A percentile compares a stretch with the other conserved stretches of the same genome.
phyloP scores from a whole-genome alignment of 495 filamentous ascomycete genomes.

The Letharia lupina region DNA sequence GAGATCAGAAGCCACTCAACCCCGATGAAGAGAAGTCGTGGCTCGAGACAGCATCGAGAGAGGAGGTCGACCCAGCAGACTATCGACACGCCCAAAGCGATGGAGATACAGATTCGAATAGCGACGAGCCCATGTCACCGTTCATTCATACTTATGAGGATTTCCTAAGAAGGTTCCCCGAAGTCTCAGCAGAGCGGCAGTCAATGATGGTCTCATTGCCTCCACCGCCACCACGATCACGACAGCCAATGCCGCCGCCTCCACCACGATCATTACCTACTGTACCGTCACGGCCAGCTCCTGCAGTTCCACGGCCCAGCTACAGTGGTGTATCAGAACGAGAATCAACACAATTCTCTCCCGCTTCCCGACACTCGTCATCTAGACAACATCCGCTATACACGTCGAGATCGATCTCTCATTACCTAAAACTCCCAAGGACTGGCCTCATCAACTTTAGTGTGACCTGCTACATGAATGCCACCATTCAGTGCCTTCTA shows the following conservation, averaged over 20 bases:
- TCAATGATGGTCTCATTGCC: conserved; percentile 55
- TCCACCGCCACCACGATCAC: conserved; percentile 32
- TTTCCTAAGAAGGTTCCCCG: conserved; percentile 75
- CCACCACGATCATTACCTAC: conserved; percentile 34
- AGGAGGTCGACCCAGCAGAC: conserved; percentile 41
- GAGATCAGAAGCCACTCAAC: conserved; percentile 52
- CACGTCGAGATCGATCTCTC: conserved; percentile 36
- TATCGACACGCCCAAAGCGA: conserved; percentile 36
- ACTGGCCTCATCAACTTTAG: conserved; percentile 77
- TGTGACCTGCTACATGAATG: conserved; percentile 87
- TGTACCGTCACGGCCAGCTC: conserved; percentile 62
- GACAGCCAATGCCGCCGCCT: conserved; percentile 35
- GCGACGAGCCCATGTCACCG: conserved; percentile 34
- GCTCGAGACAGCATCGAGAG: conserved; percentile 51
- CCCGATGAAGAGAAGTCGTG: conserved; percentile 52
- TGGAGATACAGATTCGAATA: conserved; percentile 18
- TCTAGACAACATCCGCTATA: conserved; percentile 41
- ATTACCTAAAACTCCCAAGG: conserved; percentile 45
- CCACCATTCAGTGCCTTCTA: conserved; percentile 72
- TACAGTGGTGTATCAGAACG: conserved; percentile 81
- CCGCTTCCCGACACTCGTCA: conserved; percentile 39
- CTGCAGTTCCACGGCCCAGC: conserved; percentile 73
- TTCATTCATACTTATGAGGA: conserved; percentile 58
- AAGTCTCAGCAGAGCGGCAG: conserved; percentile 58
- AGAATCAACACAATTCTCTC: conserved; percentile 42